These are phyloP conservation scores for Yamadazyma diddensiae DNA, from an alignment of 1,139 yeast species.

Conservation along the genomic window DNA sequence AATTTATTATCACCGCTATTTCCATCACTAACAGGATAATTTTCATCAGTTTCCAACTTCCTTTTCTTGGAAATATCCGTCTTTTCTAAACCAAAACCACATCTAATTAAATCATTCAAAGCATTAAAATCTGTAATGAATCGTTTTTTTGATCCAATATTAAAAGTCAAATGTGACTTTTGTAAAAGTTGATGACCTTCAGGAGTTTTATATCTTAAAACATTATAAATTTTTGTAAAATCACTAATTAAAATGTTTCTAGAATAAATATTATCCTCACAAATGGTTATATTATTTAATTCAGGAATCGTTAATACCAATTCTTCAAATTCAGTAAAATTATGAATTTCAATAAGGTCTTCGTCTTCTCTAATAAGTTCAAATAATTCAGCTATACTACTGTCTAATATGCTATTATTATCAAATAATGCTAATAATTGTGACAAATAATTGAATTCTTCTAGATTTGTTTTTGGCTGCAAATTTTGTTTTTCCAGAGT, in stretches of 20 bases:
- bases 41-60: background rate
- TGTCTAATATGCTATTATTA: constrained; percentile 14
- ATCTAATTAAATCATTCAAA: constrained; percentile 23
- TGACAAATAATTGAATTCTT: constrained; percentile 2
- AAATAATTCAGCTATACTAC: constrained; percentile 26
- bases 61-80: background rate
- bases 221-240: constrained; percentile 28
- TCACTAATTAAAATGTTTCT: constrained; percentile 30
- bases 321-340: constrained; percentile 28
- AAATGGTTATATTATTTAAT: constrained; percentile 26
- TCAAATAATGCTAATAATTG: constrained; percentile 25
- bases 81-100: constrained; percentile 22
- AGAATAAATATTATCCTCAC: constrained; percentile 41
- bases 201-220: constrained; percentile 20
- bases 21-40: background rate
- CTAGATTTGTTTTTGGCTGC: background rate
- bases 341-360: constrained; percentile 25
- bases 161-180: constrained; percentile 19
- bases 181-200: constrained; percentile 15
- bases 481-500: too few species aligned
- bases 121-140: constrained; percentile 32
- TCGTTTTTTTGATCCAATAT: constrained; percentile 25
- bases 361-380: constrained; percentile 24
- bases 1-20: background rate
- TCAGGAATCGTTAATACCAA: constrained; percentile 31